phyloP scores from a whole-genome alignment of 345 rosid genomes.

The Mallotus nudiflorus region DNA sequence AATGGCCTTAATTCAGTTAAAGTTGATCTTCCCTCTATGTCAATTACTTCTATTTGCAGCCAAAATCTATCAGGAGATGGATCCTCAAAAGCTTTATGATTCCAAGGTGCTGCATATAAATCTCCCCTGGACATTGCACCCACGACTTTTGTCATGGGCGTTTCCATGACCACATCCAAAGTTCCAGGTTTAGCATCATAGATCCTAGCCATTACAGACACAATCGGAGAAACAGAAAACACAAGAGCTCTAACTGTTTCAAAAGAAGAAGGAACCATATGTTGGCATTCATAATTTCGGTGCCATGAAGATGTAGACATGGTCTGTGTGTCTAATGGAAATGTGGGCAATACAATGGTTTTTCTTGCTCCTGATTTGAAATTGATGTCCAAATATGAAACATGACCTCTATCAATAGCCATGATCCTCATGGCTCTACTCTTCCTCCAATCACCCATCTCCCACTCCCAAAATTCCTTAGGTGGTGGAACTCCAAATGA shows the following conservation, averaged over 20 bases:
- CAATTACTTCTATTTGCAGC: conserved; percentile 79
- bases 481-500: conserved; percentile 51
- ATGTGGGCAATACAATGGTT: conserved; percentile 76
- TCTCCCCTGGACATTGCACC: conserved; percentile 58
- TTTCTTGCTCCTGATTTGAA: conserved; percentile 56
- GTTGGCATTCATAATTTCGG: conserved; percentile 59
- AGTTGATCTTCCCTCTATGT: conserved; percentile 53
- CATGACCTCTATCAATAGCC: conserved; percentile 88
- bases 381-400: conserved; percentile 72
- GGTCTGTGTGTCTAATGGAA: conserved; percentile 91
- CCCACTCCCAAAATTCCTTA: conserved; percentile 97
- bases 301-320: conserved; percentile 68
- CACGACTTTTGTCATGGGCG: conserved; percentile 56
- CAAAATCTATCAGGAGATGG: conserved; percentile 83
- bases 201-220: conserved; percentile 70
- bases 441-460: conserved; percentile 98
- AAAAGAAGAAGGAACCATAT: conserved; percentile 69
- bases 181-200: conserved; percentile 68
- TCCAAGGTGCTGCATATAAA: conserved; percentile 80
- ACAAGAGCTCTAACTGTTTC: conserved; percentile 82
- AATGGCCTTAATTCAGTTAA: conserved; percentile 70
- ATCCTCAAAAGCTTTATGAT: conserved; percentile 82
- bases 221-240: conserved; percentile 63
- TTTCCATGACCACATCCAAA: conserved; percentile 61
- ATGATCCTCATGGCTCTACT: conserved; percentile 75